Evolutionary conservation across 257 asterid genomes (phyloP).

Genomic region (Rauvolfia tetraphylla): DNA sequence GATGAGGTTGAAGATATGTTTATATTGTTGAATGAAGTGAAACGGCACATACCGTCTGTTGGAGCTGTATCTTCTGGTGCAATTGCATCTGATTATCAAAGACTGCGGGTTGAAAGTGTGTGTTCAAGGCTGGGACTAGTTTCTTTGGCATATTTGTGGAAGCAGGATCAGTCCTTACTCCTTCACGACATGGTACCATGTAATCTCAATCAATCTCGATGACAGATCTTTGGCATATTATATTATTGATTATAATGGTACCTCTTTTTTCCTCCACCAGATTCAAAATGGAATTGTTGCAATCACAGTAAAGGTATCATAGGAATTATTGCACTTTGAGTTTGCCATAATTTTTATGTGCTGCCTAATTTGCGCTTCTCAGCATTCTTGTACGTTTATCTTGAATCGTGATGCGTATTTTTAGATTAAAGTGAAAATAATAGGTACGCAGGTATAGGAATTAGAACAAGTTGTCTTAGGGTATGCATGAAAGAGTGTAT

Average conservation of each 20-base stretch:
- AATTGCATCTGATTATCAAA: constrained; percentile 94
- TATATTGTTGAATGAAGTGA: constrained; percentile 75
- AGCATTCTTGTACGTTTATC: not conserved
- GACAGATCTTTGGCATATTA: constrained; percentile 2
- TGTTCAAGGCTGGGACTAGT: constrained; percentile 94
- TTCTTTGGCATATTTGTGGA: constrained; percentile 93
- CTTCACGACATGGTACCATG: constrained; percentile 73
- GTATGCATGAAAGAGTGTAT: not conserved
- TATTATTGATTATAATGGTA: constrained; percentile 13
- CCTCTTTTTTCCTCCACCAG: constrained; percentile 39
- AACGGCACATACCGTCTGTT: constrained; percentile 71
- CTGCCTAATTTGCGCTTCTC: not conserved
- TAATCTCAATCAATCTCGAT: constrained; percentile 13
- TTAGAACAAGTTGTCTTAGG: not conserved
- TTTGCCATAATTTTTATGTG: not conserved
- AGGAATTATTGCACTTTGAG: not conserved
- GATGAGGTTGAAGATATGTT: constrained; percentile 99
- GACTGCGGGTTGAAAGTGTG: constrained; percentile 88
- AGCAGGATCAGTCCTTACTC: constrained; percentile 82
- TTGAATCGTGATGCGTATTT: not conserved
- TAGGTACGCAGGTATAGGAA: not conserved
- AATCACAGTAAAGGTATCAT: constrained; percentile 71
- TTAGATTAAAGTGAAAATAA: not conserved
- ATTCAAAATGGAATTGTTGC: constrained; percentile 72
- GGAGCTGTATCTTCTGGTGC: constrained; percentile 95